phyloP scores from a whole-genome alignment of 768 basidiomycete genomes.

The Pulveroboletus frians region DNA sequence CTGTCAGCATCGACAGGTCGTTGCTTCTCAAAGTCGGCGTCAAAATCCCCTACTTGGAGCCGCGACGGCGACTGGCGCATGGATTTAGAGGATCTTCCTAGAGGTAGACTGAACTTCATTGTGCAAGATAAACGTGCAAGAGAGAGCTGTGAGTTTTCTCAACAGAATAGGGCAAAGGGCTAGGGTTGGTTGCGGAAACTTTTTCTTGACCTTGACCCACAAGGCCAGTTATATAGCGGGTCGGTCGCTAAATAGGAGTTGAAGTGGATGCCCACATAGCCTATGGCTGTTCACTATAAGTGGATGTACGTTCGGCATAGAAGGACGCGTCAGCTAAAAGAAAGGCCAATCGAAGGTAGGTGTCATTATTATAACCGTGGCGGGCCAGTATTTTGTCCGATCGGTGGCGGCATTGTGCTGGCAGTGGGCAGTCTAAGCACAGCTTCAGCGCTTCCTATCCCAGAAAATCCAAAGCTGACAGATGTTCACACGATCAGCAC shows the following conservation, averaged over 20 bases:
- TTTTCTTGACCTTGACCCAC: too few relatives aligned
- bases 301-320: too few relatives aligned
- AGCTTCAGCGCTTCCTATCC: too few relatives aligned
- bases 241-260: not conserved
- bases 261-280: too few relatives aligned
- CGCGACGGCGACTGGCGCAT: slow-evolving; percentile 15
- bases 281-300: not conserved
- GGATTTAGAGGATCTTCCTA: slow-evolving; percentile 3
- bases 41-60: not conserved
- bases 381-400: not conserved
- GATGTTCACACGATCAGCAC: not conserved
- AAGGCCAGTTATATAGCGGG: not conserved
- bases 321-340: not conserved
- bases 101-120: slow-evolving; percentile 3
- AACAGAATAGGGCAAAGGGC: not conserved
- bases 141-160: not conserved
- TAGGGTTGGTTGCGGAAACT: not conserved
- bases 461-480: not conserved
- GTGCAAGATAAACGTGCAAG: not conserved
- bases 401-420: too few relatives aligned
- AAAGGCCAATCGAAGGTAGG: slow-evolving; percentile 5
- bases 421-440: too few relatives aligned
- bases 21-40: slow-evolving; percentile 1
- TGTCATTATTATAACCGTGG: not conserved
- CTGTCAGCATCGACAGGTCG: not conserved